Base-by-base conservation (phyloP, 306 rosid species). In the Gastrolobium bilobum region DNA sequence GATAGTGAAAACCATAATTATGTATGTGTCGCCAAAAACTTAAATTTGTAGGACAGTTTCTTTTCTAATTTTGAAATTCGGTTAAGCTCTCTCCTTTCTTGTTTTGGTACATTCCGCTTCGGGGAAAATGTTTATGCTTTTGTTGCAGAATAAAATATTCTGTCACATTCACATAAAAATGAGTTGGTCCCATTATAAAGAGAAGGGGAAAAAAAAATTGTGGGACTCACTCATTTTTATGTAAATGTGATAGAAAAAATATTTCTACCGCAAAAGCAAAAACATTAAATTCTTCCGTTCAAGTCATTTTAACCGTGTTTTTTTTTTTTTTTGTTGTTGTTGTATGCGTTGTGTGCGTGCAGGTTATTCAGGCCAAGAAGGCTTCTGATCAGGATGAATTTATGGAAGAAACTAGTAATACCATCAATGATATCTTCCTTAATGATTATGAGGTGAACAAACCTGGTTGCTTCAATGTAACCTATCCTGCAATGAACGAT, bases 331-430 rank as follows among this genome's bases (percentile, higher is more conserved):
- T 2, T 61, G 2, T 52, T 56, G 7, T 6, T 10, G 15, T 50
- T 0, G 2, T 4, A 33, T 4, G 10, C 7, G 47, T 35, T 43
- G 30, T 31, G 7, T 60, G 4, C 43, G 5, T 86, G 43, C 39
- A 92, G 97, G 96, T 90, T 38, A 90, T 92, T 80, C 88, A 85
- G 35, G 97, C 92, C 1, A 87, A 83, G 14, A 92, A 86, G 58
- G 90, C 90, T 34, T 68, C 78, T 0, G 89, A 89, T 39, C 74
- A 79, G 4, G 88, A 87, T 14, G 85, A 84, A 56, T 79, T 81
- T 43, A 7, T 70, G 38, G 90, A 73, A 37, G 79, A 78, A 70
- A 71, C 52, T 0, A 56, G 64, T 50, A 81, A 83, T 34, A 37
- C 64, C 2, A 44, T 68, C 43, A 77, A 69, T 6, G 88, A 89